Percentiles rank a stretch among this genome's conserved stretches.
phyloP scores from a whole-genome alignment of 495 filamentous ascomycete species.

The Bathelium albidoporum region DNA sequence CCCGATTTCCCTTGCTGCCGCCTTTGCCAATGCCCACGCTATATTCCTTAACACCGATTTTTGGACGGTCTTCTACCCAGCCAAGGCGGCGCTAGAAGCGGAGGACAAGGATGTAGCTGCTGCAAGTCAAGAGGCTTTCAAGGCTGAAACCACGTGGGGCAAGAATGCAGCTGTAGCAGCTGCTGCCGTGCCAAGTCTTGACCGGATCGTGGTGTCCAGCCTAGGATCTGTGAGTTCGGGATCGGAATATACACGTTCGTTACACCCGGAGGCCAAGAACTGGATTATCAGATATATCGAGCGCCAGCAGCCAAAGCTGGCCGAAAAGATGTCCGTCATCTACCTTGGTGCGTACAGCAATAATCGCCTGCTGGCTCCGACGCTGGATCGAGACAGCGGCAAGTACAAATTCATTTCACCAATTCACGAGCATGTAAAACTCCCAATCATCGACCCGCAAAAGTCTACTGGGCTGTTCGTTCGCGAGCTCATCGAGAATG shows the following conservation, averaged over 20 bases:
- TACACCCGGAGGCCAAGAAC: conserved; percentile 11
- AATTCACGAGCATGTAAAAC: neutral
- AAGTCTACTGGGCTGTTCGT: neutral
- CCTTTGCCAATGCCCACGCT: conserved; percentile 36
- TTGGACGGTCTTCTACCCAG: conserved; percentile 32
- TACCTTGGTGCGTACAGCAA: neutral
- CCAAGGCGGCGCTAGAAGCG: neutral
- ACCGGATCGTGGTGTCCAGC: conserved; percentile 7
- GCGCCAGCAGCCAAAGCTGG: neutral
- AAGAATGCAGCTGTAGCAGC: conserved; percentile 18
- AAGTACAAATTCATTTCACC: neutral
- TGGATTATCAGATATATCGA: neutral
- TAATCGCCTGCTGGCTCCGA: neutral
- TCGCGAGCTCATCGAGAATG: conserved; percentile 14
- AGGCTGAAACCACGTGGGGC: conserved; percentile 16
- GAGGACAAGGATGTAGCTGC: neutral
- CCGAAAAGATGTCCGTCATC: neutral
- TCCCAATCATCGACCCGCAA: neutral
- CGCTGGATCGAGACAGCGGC: neutral
- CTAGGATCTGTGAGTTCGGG: conserved; percentile 1
- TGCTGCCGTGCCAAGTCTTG: neutral
- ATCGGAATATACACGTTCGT: conserved; percentile 10
- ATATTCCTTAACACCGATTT: conserved; percentile 45
- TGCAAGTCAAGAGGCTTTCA: neutral
- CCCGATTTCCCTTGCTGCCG: conserved; percentile 28